Conservation (phyloP, 495 filamentous ascomycete genomes). For the Lasiosphaeris hirsuta region DNA sequence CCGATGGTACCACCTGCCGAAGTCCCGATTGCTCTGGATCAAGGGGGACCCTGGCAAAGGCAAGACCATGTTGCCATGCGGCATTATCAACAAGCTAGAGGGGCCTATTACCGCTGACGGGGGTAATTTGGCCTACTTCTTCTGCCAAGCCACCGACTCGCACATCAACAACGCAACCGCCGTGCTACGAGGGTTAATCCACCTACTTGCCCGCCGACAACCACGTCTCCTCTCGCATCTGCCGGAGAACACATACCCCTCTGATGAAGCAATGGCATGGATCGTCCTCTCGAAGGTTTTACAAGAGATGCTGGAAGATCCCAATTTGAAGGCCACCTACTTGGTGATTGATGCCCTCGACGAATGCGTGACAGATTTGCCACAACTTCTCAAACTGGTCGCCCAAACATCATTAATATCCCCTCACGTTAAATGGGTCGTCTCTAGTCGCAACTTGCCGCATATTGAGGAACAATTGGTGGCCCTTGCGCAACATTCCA, state of each 20-base stretch:
- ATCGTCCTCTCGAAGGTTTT: slow-evolving; percentile 30
- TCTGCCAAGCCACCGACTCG: no score
- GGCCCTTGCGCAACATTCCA: slow-evolving; percentile 10
- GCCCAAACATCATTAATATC: slow-evolving; percentile 8
- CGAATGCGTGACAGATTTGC: slow-evolving; percentile 37
- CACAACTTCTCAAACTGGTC: slow-evolving; percentile 34
- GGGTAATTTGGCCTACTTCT: slow-evolving; percentile 31
- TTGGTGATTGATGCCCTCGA: slow-evolving; percentile 50
- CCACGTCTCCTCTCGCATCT: no score
- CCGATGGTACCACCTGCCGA: slow-evolving; percentile 27
- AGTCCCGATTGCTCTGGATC: slow-evolving; percentile 42
- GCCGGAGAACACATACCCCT: background rate
- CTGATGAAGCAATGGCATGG: slow-evolving; percentile 27
- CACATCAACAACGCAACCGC: no score
- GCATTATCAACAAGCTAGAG: slow-evolving; percentile 39
- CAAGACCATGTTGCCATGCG: slow-evolving; percentile 40
- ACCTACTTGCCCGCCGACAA: no score
- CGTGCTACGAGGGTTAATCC: no score
- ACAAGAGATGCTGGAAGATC: slow-evolving; percentile 30
- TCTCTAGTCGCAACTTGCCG: slow-evolving; percentile 24
- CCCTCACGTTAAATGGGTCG: slow-evolving; percentile 36
- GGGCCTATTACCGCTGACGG: background rate
- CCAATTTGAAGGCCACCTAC: slow-evolving; percentile 22
- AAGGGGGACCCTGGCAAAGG: no score
- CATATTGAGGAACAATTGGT: slow-evolving; percentile 34